These are phyloP conservation scores for Artomyces pyxidatus DNA, from an alignment of 768 basidiomycete genomes.

Conservation along the genomic window DNA sequence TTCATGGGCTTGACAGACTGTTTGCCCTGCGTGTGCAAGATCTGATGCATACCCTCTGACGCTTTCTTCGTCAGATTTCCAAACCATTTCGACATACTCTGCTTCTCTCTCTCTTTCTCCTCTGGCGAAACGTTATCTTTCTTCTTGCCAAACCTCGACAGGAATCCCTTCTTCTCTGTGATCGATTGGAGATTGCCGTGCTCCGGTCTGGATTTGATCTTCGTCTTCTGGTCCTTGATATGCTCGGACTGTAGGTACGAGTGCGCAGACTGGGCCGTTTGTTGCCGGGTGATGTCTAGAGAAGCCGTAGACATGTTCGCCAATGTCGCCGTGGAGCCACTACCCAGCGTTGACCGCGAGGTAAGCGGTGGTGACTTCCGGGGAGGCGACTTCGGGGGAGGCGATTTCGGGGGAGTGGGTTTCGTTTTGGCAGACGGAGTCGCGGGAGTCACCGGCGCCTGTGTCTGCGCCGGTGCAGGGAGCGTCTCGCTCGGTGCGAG, in stretches of 20 bases:
- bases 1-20: slow-evolving; percentile 20
- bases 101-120: slow-evolving; percentile 27
- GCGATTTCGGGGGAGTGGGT: not conserved
- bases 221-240: slow-evolving; percentile 41
- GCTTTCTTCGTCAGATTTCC: slow-evolving; percentile 17
- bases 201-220: slow-evolving; percentile 64
- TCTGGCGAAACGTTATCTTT: slow-evolving; percentile 22
- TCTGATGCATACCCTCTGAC: slow-evolving; percentile 12
- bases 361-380: too few relatives aligned
- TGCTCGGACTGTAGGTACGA: slow-evolving; percentile 56
- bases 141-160: slow-evolving; percentile 40
- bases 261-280: slow-evolving; percentile 59
- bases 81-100: slow-evolving; percentile 19
- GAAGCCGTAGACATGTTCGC: slow-evolving; percentile 29
- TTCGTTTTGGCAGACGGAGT: slow-evolving; percentile 14
- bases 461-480: slow-evolving; percentile 8
- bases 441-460: slow-evolving; percentile 8
- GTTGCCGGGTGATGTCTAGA: slow-evolving; percentile 36
- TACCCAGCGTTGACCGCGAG: not conserved
- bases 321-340: slow-evolving; percentile 16
- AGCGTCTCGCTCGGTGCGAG: slow-evolving; percentile 1
- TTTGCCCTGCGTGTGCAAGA: slow-evolving; percentile 18
- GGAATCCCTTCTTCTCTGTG: slow-evolving; percentile 37
- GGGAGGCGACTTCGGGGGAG: not conserved
- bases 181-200: slow-evolving; percentile 43